phyloP scores from a whole-genome alignment of 352 stramenopile genomes.

The Globisporangium orthogonon region DNA sequence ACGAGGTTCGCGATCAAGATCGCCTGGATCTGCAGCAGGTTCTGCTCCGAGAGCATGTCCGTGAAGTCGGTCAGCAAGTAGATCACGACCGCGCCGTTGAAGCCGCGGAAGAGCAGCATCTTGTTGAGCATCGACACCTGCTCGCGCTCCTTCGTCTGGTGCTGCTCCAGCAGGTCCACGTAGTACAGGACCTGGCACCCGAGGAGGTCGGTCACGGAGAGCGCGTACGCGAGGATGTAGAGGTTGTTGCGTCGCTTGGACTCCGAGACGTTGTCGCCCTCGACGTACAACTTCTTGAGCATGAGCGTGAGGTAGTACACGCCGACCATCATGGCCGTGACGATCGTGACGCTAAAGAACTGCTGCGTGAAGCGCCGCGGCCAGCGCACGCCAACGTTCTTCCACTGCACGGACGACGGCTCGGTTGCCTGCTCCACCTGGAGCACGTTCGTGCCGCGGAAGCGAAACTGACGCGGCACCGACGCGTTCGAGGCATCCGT shows the following conservation, averaged over 20 bases:
- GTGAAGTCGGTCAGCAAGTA: conserved; percentile 73
- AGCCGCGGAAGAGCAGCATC: conserved; percentile 58
- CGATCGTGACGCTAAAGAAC: conserved; percentile 35
- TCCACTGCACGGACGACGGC: conserved; percentile 66
- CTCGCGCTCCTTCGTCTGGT: conserved; percentile 60
- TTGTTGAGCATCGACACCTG: conserved; percentile 80
- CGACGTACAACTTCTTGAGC: conserved; percentile 33
- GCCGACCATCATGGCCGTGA: conserved; percentile 38
- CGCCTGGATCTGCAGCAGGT: conserved; percentile 68
- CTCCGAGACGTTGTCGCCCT: conserved; percentile 15
- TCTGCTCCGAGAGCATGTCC: conserved; percentile 57
- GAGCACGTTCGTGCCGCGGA: conserved; percentile 66
- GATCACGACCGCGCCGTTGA: conserved; percentile 72
- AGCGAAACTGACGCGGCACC: conserved; percentile 34
- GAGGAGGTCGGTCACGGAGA: conserved; percentile 50
- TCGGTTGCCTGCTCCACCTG: conserved; percentile 57
- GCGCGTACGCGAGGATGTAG: conserved; percentile 44
- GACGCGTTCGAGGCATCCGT: conserved; percentile 28
- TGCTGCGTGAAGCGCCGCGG: conserved; percentile 32
- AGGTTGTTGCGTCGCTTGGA: conserved; percentile 31
- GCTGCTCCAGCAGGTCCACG: conserved; percentile 45
- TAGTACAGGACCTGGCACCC: conserved; percentile 59
- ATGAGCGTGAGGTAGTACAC: conserved; percentile 43
- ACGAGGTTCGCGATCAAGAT: conserved; percentile 74
- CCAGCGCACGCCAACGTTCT: conserved; percentile 45